A percentile compares a stretch with the other conserved stretches of the same genome.
Evolutionary conservation across 2,329 filamentous ascomycete species (phyloP).

Genomic region (Parascedosporium putredinis): DNA sequence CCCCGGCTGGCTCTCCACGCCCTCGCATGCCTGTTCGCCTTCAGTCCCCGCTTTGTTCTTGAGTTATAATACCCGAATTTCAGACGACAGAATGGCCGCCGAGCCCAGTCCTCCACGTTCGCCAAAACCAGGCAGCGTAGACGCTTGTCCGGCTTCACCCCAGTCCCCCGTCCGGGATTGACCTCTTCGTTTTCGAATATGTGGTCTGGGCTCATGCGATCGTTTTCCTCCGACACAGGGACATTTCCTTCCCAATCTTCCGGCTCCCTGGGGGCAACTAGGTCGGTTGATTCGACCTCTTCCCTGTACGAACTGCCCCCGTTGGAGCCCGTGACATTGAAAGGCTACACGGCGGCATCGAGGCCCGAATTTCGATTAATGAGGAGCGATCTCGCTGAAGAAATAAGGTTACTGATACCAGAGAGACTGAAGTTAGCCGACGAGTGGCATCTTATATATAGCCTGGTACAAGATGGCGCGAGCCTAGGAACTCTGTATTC

Average conservation of each 20-base stretch:
- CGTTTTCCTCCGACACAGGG: conserved; percentile 42
- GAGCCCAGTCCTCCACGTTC: not conserved
- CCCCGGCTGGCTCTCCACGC: too few species aligned
- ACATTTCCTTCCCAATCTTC: conserved; percentile 9
- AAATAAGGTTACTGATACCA: conserved; percentile 82
- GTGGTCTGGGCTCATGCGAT: conserved; percentile 56
- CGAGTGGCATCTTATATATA: conserved; percentile 79
- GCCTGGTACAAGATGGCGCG: conserved; percentile 82
- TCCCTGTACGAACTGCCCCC: conserved; percentile 84
- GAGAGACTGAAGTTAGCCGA: conserved; percentile 79
- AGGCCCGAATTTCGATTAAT: conserved; percentile 54
- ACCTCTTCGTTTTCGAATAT: conserved; percentile 23
- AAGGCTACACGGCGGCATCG: conserved; percentile 54
- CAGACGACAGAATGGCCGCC: not conserved
- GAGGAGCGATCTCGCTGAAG: conserved; percentile 67
- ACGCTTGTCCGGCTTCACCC: not conserved
- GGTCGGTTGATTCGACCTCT: conserved; percentile 44
- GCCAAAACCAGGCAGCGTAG: not conserved
- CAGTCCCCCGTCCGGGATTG: not conserved
- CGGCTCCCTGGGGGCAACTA: conserved; percentile 16
- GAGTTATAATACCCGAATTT: too few species aligned
- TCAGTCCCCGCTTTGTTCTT: too few species aligned
- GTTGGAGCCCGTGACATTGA: conserved; percentile 66
- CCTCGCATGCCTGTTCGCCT: too few species aligned
- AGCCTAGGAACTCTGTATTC: conserved; percentile 80